Percentiles rank a stretch among this genome's conserved stretches.
Evolutionary conservation across 2,329 filamentous ascomycete species (phyloP).

Genomic region (Claviceps humidiphila): DNA sequence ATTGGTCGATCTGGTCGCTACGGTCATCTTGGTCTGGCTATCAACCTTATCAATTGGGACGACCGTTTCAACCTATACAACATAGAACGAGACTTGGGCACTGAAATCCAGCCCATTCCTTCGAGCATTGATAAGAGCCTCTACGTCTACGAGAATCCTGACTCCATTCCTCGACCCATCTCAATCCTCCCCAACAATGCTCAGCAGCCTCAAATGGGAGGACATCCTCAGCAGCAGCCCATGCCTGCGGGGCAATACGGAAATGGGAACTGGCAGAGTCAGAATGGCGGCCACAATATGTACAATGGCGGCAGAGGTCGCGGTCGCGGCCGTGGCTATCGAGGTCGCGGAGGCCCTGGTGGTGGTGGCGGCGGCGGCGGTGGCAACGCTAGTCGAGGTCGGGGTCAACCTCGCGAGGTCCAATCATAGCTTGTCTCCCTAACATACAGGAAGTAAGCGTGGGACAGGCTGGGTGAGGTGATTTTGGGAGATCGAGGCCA

Average conservation of each 20-base stretch:
- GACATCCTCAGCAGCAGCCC: constrained; percentile 8
- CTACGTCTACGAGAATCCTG: constrained; percentile 94
- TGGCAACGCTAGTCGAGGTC: constrained; percentile 21
- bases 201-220: constrained; percentile 18
- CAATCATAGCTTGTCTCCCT: constrained; percentile 19
- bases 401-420: constrained; percentile 22
- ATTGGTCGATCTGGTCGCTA: constrained; percentile 97
- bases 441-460: constrained; percentile 12
- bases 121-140: constrained; percentile 90
- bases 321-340: constrained; percentile 25
- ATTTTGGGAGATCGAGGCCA: background rate
- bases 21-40: constrained; percentile 90
- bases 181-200: constrained; percentile 31
- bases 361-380: constrained; percentile 10
- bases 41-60: constrained; percentile 99
- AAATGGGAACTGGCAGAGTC: constrained; percentile 33
- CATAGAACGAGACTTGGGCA: constrained; percentile 93
- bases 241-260: constrained; percentile 18
- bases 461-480: constrained; percentile 10
- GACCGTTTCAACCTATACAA: constrained; percentile 98
- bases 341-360: constrained; percentile 21
- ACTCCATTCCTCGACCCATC: constrained; percentile 78
- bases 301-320: constrained; percentile 19
- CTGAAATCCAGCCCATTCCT: constrained; percentile 95
- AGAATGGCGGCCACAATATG: constrained; percentile 25